phyloP scores from a whole-genome alignment of 176 grass and related monocot species.

The Phyllostachys edulis region DNA sequence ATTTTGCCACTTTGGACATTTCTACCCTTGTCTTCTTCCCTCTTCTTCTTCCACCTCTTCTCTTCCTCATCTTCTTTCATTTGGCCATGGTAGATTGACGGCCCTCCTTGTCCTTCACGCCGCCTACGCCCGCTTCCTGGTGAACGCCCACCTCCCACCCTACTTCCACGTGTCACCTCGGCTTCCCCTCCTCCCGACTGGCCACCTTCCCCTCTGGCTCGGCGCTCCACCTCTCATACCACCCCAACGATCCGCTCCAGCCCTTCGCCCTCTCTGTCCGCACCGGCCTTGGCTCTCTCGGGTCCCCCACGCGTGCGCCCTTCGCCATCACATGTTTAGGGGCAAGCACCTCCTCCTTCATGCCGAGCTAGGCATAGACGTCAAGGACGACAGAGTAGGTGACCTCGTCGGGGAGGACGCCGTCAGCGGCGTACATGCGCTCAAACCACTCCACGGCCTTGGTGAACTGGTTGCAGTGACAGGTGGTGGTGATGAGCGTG shows the following conservation, averaged over 20 bases:
- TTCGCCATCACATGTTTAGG: constrained; percentile 27
- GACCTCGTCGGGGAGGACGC: constrained; percentile 79
- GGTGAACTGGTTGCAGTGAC: constrained; percentile 64
- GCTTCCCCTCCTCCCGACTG: not conserved
- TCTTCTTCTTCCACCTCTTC: too few relatives aligned
- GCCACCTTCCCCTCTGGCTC: constrained; percentile 65
- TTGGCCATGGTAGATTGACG: too few relatives aligned
- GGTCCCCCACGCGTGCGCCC: constrained; percentile 52
- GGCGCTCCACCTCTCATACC: constrained; percentile 70
- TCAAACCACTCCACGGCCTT: constrained; percentile 85
- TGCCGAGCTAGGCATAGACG: constrained; percentile 64
- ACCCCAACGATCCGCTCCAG: constrained; percentile 60
- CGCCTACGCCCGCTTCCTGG: too few relatives aligned
- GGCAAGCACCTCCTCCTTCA: constrained; percentile 65
- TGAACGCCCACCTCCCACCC: too few relatives aligned
- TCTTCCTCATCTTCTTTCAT: too few relatives aligned
- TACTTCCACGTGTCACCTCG: too few relatives aligned
- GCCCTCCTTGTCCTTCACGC: too few relatives aligned
- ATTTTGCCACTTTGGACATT: too few relatives aligned
- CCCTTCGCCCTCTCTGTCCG: constrained; percentile 76
- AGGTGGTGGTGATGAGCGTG: constrained; percentile 72
- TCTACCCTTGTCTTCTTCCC: too few relatives aligned
- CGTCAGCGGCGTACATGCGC: constrained; percentile 59
- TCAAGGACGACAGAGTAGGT: constrained; percentile 76
- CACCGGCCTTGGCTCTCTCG: constrained; percentile 63